Evolutionary conservation across 441 rosid genomes (phyloP).

Genomic region (Brassica hybrid): DNA sequence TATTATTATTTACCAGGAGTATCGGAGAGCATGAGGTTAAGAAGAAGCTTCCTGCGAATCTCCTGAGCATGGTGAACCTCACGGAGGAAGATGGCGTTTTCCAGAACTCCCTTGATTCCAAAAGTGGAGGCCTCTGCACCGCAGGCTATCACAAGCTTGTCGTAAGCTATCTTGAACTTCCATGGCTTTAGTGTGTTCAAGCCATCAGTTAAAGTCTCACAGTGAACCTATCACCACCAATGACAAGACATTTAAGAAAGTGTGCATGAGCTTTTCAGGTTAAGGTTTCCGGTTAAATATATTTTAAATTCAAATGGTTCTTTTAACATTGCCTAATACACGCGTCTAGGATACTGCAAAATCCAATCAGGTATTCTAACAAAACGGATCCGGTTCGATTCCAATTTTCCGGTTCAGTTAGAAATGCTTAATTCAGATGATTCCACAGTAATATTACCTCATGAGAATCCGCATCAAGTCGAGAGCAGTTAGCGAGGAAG

Average conservation of each 20-base stretch:
- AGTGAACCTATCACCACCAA: conserved; percentile 62
- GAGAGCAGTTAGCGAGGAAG: conserved; percentile 69
- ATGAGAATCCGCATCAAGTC: conserved; percentile 57
- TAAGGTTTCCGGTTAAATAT: too few species aligned
- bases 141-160: conserved; percentile 73
- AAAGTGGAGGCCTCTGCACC: conserved; percentile 89
- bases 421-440: too few species aligned
- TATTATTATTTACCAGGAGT: conserved; percentile 58
- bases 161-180: conserved; percentile 76
- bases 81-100: conserved; percentile 79
- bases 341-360: too few species aligned
- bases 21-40: conserved; percentile 89
- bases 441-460: conserved; percentile 40
- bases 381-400: too few species aligned
- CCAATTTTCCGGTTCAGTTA: too few species aligned
- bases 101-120: conserved; percentile 75
- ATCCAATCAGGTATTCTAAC: too few species aligned
- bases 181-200: conserved; percentile 53
- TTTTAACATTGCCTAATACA: too few species aligned
- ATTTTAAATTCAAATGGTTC: too few species aligned
- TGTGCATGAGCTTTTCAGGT: background rate
- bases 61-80: conserved; percentile 95
- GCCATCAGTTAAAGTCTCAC: conserved; percentile 76
- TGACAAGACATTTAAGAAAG: background rate
- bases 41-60: conserved; percentile 80